Base-by-base conservation (phyloP, 2,329 filamentous ascomycete genomes). In the Aureobasidium subglaciale region DNA sequence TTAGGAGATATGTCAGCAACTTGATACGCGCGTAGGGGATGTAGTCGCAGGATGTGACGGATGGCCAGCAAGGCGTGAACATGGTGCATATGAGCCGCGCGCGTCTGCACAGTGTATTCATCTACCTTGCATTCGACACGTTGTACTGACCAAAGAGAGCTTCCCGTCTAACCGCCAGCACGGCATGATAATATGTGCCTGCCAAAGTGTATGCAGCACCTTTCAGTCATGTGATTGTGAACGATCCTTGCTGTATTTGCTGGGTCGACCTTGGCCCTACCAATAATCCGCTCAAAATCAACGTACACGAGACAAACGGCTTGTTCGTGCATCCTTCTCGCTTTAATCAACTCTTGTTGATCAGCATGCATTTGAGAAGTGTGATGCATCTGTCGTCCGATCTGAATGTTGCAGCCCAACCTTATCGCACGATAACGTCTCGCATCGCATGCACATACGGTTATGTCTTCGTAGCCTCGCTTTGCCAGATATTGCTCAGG, bases 61-160 rank as follows among this genome's bases (percentile, higher is more conserved):
- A 49, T 37, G n/a, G 18, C 29, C 18, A 13, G 32, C 32, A 37
- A n/a, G 22, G 30, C 27, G 37, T 37, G 45, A 37, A n/a, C 20
- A 46, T 49, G 22, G 15, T 29, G 45, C 45, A 49, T 16, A 5
- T 27, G 45, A 49, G 32, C 22, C 45, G 32, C 32, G 45, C 45
- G 45, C 45, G 15, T 49, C 45, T 37, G 45, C 45, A 49, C 29
- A 37, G 27, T 5, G 30, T 10, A 25, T 27, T 16, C 45, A 13
- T 38, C 32, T 5, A 25, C 42, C 42, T 46, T 46, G 42, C 42
- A 46, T 34, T 15, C 16, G 8, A 27, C 22, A 25, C 32, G 32
- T 13, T 37, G 30, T 37, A n/a, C 45, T 37, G 45, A n/a, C 45
- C 45, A 38, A 49, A 38, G 30, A 49, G 16, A 49, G 32, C 45